phyloP scores from a whole-genome alignment of 2,329 filamentous ascomycete species.

The Exophiala calicioides region DNA sequence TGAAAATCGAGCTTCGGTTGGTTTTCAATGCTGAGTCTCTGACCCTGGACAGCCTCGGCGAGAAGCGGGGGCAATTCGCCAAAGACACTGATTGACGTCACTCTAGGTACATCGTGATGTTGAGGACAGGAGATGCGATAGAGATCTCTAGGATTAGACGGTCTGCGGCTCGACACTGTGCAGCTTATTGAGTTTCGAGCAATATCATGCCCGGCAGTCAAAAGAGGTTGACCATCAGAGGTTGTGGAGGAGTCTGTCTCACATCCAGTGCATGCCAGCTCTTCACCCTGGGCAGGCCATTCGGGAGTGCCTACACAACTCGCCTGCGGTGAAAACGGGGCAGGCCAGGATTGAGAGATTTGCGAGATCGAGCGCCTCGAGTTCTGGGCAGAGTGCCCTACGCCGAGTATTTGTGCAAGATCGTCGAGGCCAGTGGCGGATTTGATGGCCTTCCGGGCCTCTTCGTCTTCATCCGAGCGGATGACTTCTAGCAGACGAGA shows the following conservation, averaged over 20 bases:
- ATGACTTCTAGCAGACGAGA: constrained; percentile 10
- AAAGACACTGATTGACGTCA: constrained; percentile 10
- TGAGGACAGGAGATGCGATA: constrained; percentile 13
- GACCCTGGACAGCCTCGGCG: neutral
- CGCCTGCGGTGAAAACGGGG: no score
- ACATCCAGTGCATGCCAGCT: neutral
- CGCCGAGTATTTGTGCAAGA: constrained; percentile 9
- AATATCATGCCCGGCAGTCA: neutral
- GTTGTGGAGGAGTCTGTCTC: neutral
- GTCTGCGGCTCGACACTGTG: neutral
- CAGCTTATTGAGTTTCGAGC: no score
- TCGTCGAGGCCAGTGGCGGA: constrained; percentile 2
- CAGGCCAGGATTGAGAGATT: no score
- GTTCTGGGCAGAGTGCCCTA: neutral
- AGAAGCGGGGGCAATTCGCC: constrained; percentile 1
- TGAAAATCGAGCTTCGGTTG: constrained; percentile 2
- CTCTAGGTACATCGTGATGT: constrained; percentile 2
- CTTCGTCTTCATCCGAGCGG: neutral
- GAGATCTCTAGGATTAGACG: constrained; percentile 5
- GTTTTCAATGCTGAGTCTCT: neutral
- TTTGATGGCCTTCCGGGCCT: neutral
- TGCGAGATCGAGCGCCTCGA: neutral
- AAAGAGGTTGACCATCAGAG: constrained; percentile 1
- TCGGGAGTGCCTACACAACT: no score
- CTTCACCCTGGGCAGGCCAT: no score